Conservation (phyloP, 148 eudicot species). For the Fallopia convolvulus region DNA sequence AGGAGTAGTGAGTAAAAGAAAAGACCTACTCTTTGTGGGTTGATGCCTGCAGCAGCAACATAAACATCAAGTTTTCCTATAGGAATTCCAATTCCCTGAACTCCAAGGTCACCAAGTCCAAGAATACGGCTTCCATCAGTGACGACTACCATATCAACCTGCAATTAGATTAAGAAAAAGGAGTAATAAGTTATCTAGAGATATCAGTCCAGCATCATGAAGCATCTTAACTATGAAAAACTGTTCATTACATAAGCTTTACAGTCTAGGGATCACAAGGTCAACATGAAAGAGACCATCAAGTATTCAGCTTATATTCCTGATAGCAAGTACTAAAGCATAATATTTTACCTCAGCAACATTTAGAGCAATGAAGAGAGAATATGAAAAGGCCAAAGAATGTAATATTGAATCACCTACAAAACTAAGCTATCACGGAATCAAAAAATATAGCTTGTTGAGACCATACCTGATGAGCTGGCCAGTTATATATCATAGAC, state of each 20-base stretch:
- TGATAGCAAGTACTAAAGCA: background rate
- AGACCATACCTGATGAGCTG: conserved; percentile 58
- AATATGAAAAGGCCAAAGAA: background rate
- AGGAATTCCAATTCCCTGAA: conserved; percentile 97
- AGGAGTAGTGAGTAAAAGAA: background rate
- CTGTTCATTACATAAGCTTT: background rate
- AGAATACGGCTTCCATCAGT: conserved; percentile 99
- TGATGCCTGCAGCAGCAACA: conserved; percentile 99
- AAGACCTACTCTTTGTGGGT: conserved; percentile 73
- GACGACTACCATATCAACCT: conserved; percentile 99
- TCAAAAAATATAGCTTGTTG: background rate
- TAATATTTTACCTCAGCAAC: background rate
- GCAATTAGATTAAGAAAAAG: conserved; percentile 22
- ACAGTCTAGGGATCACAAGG: background rate
- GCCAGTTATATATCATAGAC: conserved; percentile 99
- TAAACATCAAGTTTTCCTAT: conserved; percentile 96
- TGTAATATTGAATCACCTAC: background rate
- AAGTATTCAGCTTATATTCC: background rate
- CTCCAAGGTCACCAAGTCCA: conserved; percentile 98
- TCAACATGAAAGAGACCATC: background rate
- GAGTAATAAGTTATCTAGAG: background rate
- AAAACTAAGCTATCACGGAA: background rate
- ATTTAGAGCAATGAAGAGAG: background rate
- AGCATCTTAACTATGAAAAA: background rate
- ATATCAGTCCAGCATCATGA: conserved; percentile 4